Base-by-base conservation (phyloP, 75 land plant species). In the Cunninghamia lanceolata region DNA sequence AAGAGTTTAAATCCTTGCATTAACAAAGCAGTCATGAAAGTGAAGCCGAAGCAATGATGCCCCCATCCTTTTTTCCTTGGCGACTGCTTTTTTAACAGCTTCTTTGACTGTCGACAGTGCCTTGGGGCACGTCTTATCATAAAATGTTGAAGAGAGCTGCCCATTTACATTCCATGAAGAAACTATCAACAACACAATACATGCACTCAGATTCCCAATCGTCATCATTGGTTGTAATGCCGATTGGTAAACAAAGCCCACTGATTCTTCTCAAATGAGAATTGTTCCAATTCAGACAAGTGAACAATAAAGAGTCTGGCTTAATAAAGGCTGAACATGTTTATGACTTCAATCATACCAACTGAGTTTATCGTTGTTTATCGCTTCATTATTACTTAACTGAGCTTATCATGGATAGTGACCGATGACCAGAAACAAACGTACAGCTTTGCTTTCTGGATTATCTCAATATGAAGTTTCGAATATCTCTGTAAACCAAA, bases 11-110 rank as follows among this genome's bases (percentile, higher is more conserved):
- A 3, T 1, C 34, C 86, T 86, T 77, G 77, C 95, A 39, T 92
- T 74, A 52, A 93, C 93, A 82, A 92, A 92, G 87, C 95, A 93
- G 87, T 93, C 95, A 74, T 93, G 95, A 88, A 93, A 93, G 81
- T 88, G 88, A 25, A 93, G 93, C 19, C 95, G 89, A 17, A 93
- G 88, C 40, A 93, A 25, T 2, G 90, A 90, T 19, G 95, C 93
- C 0, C 89, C 94, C 84, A 93, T 89, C 39, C 91, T 86, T 15
- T 76, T 38, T 39, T 92, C 93, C 25, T 83, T 79, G 35, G 36
- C 30, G 17, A 87, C 84, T 1, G 90, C 93, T 14, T 46, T 16
- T 39, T 19, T 34, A 2, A 93, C 88, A 0, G 85, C 89, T 3
- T 81, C 54, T 13, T 56, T 78, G 16, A 92, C 83, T 16, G 87